Percentiles rank a stretch among this genome's conserved stretches.
Conservation (phyloP, 2,329 filamentous ascomycete species). For the Diaporthe citrichinensis region DNA sequence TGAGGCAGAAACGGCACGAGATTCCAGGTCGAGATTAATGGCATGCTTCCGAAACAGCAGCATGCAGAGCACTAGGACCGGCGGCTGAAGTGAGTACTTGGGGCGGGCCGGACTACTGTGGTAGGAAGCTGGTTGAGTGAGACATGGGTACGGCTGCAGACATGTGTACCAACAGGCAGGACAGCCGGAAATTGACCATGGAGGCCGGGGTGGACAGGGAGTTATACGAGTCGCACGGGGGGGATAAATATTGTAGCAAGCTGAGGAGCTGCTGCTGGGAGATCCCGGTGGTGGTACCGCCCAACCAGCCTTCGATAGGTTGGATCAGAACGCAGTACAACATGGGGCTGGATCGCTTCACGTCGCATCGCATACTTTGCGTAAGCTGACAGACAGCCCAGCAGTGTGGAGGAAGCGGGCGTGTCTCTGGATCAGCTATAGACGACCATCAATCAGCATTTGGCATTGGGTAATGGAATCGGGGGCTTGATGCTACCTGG, state of each 20-base stretch:
- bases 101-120: constrained; percentile 9
- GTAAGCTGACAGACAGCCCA: background rate
- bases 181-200: constrained; percentile 22
- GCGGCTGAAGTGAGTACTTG: constrained; percentile 8
- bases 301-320: background rate
- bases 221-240: background rate
- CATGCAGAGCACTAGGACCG: constrained; percentile 8
- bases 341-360: background rate
- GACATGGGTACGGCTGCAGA: constrained; percentile 23
- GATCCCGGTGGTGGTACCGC: no score
- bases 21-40: background rate
- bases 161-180: constrained; percentile 24
- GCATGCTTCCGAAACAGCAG: constrained; percentile 23
- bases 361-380: background rate
- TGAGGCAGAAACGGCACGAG: background rate
- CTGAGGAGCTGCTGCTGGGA: background rate
- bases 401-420: background rate
- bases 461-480: background rate
- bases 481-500: background rate
- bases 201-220: background rate
- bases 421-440: background rate
- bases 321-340: background rate
- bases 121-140: constrained; percentile 27
- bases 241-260: background rate
- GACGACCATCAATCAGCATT: background rate